phyloP scores from a whole-genome alignment of 495 filamentous ascomycete genomes.

The Trichoderma parareesei region DNA sequence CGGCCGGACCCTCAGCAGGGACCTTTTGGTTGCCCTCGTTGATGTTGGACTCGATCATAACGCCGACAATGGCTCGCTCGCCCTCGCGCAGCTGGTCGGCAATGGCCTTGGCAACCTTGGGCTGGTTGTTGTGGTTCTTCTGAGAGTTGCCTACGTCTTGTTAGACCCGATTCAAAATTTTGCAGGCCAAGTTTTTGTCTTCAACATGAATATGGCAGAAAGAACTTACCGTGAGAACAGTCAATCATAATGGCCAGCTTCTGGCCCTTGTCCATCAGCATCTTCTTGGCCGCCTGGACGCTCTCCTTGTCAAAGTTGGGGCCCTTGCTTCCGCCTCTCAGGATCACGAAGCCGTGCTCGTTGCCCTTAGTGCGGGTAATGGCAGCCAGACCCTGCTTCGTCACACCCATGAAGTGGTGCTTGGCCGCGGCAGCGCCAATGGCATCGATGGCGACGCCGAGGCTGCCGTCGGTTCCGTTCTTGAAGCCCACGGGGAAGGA shows the following conservation, averaged over 20 bases:
- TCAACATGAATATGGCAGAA: not conserved
- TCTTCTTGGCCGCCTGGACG: constrained; percentile 70
- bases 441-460: constrained; percentile 92
- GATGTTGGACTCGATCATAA: constrained; percentile 99
- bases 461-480: constrained; percentile 94
- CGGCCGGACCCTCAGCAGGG: constrained; percentile 68
- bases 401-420: constrained; percentile 98
- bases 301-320: constrained; percentile 88
- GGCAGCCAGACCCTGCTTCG: constrained; percentile 94
- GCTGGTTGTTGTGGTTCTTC: constrained; percentile 81
- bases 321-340: constrained; percentile 85
- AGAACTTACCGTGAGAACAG: constrained; percentile 74
- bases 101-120: constrained; percentile 75
- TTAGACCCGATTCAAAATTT: constrained; percentile 14
- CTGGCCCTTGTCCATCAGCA: constrained; percentile 75
- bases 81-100: constrained; percentile 80
- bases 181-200: not conserved
- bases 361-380: constrained; percentile 91
- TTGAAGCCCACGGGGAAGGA: constrained; percentile 99
- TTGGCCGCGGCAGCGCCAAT: constrained; percentile 84
- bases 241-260: constrained; percentile 93
- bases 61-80: constrained; percentile 81
- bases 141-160: constrained; percentile 53
- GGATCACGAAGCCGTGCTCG: constrained; percentile 93
- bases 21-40: constrained; percentile 94